A percentile compares a stretch with the other conserved stretches of the same genome.
phyloP scores from a whole-genome alignment of 176 grass and related monocot species.

The Avena sativa region DNA sequence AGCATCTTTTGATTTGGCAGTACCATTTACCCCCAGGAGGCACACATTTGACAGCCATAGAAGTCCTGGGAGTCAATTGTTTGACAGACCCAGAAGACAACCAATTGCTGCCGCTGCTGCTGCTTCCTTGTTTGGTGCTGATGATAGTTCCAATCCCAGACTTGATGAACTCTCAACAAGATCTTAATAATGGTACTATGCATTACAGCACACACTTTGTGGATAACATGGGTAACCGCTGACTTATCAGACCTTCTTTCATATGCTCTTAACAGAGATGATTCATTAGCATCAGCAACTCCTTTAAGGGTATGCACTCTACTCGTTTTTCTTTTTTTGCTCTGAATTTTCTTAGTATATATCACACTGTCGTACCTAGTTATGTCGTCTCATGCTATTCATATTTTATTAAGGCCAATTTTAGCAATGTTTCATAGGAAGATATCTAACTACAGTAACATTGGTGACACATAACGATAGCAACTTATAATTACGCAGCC shows the following conservation, averaged over 20 bases:
- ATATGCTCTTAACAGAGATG: slow-evolving; percentile 80
- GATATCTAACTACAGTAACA: neutral
- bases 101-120: slow-evolving; percentile 49
- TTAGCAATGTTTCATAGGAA: neutral
- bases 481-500: neutral
- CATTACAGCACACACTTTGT: slow-evolving; percentile 75
- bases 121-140: slow-evolving; percentile 69
- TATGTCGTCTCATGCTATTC: slow-evolving; percentile 7
- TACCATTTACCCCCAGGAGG: slow-evolving; percentile 61
- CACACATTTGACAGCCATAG: slow-evolving; percentile 72
- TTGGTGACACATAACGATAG: neutral
- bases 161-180: slow-evolving; percentile 88
- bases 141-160: slow-evolving; percentile 72
- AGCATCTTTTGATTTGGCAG: slow-evolving; percentile 48
- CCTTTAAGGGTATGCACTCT: slow-evolving; percentile 73
- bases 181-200: slow-evolving; percentile 65
- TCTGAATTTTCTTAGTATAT: slow-evolving; percentile 8
- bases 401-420: neutral
- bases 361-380: slow-evolving; percentile 5
- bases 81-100: slow-evolving; percentile 75
- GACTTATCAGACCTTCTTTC: slow-evolving; percentile 79
- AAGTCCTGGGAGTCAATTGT: slow-evolving; percentile 67
- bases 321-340: neutral
- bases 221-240: slow-evolving; percentile 82
- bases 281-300: slow-evolving; percentile 74